Evolutionary conservation across 2,329 filamentous ascomycete genomes (phyloP), one percentile per base, ranked within the genome.

Genomic region (Akanthomyces lecanii): DNA sequence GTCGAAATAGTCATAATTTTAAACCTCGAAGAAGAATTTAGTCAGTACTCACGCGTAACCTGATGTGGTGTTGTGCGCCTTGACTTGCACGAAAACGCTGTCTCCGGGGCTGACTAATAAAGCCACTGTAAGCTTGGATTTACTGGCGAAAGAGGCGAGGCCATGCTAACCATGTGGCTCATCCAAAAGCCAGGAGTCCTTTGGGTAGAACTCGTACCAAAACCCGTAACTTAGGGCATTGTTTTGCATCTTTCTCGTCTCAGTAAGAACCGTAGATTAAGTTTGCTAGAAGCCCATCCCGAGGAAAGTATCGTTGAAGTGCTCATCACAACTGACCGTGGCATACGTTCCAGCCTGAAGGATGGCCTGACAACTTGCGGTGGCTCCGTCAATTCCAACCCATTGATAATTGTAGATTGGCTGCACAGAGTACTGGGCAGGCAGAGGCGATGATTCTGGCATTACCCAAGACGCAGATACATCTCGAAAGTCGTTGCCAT

Each of bases 141-240:
- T 12, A 4, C 11, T 18, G 7, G 11, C 2, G 12, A 18, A 28
- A 16, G 12, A 28, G 45, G 10, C 38, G 12, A 40, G 5, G 4
- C 21, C 7, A 5, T 45, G 42, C 40, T 30, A 21, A 57, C 54
- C 40, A 5, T 21, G 25, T 25, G 54, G 54, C 16, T 56, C 23
- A 16, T 28, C 14, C 54, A 56, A 14, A 21, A 56, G 54, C 54
- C 28, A 45, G 21, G 54, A 56, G 2, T 8, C 5, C 1, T 14
- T 23, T 2, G 54, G 54, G 54, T 45, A 56, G n/a, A 56, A 56
- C 18, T 56, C 54, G 40, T 56, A 56, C 54, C 54, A 56, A 40
- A 56, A 56, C 2, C 54, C 54, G n/a, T 56, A 56, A 6, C 40
- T 56, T 4, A 44, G 54, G n/a, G 3, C 11, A 10, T 56, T 30